phyloP scores from a whole-genome alignment of 1,284 basidiomycete species.

The Cutaneotrichosporon arboriforme region DNA sequence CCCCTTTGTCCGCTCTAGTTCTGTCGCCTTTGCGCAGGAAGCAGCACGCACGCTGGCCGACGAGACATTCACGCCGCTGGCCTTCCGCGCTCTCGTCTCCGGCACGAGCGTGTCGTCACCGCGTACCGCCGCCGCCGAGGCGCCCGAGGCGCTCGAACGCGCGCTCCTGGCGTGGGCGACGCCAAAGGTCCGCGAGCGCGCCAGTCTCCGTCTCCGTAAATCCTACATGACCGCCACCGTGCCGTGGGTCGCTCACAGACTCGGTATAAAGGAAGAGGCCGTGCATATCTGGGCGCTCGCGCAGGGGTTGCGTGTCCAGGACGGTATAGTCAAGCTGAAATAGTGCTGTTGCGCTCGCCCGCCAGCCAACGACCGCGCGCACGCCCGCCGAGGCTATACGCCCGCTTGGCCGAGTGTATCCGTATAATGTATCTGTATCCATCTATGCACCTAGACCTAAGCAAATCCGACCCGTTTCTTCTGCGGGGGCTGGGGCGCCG shows the following conservation, averaged over 20 bases:
- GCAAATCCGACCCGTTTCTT: constrained; percentile 6
- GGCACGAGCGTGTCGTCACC: neutral
- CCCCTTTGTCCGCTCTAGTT: neutral
- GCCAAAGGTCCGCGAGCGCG: constrained; percentile 24
- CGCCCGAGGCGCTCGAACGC: constrained; percentile 19
- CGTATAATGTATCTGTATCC: neutral
- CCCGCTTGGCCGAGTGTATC: no score
- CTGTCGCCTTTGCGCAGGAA: constrained; percentile 3
- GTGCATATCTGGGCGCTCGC: constrained; percentile 22
- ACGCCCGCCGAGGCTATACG: no score
- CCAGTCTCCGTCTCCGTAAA: constrained; percentile 27
- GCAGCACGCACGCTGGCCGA: constrained; percentile 20
- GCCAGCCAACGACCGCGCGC: no score
- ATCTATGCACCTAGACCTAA: neutral
- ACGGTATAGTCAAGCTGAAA: constrained; percentile 23
- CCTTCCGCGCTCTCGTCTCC: constrained; percentile 20
- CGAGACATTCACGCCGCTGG: constrained; percentile 29
- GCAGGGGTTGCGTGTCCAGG: constrained; percentile 21
- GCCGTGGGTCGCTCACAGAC: constrained; percentile 24
- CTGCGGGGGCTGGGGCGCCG: neutral
- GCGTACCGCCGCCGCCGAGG: neutral
- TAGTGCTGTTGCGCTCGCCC: no score
- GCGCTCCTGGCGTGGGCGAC: constrained; percentile 31
- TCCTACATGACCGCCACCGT: constrained; percentile 26
- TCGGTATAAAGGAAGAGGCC: constrained; percentile 17